Base-by-base conservation (phyloP, 768 basidiomycete species). In the Boletus patriciae region DNA sequence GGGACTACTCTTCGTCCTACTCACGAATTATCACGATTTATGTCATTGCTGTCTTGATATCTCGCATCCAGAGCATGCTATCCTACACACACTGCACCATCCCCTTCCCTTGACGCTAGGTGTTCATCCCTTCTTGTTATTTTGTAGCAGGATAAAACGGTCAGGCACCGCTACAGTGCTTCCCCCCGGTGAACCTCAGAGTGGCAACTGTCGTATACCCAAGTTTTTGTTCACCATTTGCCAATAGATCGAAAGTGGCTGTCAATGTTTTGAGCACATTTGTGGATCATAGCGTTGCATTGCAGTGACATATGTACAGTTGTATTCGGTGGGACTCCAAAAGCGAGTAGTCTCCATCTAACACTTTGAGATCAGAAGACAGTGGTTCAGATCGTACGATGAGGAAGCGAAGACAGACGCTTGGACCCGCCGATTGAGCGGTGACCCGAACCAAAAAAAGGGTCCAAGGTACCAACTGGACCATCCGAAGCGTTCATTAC, bases 1-100 rank as follows among this genome's bases (percentile, higher is more conserved):
- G 21, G 57, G 42, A 48, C 21, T 18, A 11, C 38, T 48, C 46
- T 42, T 33, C 19, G 43, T 45, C 36, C 52, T 53, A 46, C 51
- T 68, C 60, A 61, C 50, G 61, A n/a, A 54, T 41, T 47, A 50
- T 62, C 56, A 58, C 48, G 59, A 67, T 68, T 69, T 67, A 68
- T 50, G 46, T 51, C 51, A 33, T 44, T 60, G 68, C 67, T 69
- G 57, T 70, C 57, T 64, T 66, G 66, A 62, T 64, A 59, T 69
- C 64, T 62, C 52, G 50, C 59, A 52, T 43, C 48, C 36, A 43
- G 13, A 37, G 56, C 67, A 66, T 57, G 67, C 62, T 70, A 61
- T 65, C 50, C 44, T 38, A 56, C 19, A 15, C 19, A 15, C 51
- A 51, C 36, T 21, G 37, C 46, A 16, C 9, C n/a, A 42, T 13